Conservation (phyloP, 2,329 filamentous ascomycete species). For the Hirsutella thompsonii region DNA sequence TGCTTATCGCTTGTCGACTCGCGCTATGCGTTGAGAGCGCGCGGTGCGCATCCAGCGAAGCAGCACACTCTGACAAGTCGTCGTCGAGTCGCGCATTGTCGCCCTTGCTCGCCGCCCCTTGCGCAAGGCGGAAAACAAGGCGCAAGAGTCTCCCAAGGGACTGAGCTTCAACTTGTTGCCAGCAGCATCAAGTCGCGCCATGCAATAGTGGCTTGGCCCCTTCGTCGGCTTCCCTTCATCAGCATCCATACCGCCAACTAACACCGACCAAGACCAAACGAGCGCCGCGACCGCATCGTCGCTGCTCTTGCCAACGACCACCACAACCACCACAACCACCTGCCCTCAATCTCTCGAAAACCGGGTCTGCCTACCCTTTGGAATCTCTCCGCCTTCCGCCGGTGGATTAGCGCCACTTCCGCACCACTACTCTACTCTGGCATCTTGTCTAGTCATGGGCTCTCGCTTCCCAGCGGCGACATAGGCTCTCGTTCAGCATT, state of each 20-base stretch:
- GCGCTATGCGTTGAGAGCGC: slow-evolving; percentile 3
- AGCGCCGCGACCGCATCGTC: background rate
- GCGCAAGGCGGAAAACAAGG: background rate
- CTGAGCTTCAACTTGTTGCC: background rate
- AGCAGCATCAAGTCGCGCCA: background rate
- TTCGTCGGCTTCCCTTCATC: background rate
- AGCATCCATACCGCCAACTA: background rate
- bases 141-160: too few relatives aligned
- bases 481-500: background rate
- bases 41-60: slow-evolving; percentile 1
- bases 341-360: background rate
- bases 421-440: background rate
- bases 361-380: background rate
- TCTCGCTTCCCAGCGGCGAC: slow-evolving; percentile 2
- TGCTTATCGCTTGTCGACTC: background rate
- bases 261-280: too few relatives aligned
- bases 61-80: background rate
- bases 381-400: background rate
- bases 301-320: too few relatives aligned
- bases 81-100: background rate
- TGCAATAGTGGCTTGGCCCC: slow-evolving; percentile 2
- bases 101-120: background rate
- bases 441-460: slow-evolving; percentile 4
- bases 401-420: background rate
- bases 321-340: background rate